Evolutionary conservation across 495 filamentous ascomycete species (phyloP).

Genomic region (Penicillium flavigenum): DNA sequence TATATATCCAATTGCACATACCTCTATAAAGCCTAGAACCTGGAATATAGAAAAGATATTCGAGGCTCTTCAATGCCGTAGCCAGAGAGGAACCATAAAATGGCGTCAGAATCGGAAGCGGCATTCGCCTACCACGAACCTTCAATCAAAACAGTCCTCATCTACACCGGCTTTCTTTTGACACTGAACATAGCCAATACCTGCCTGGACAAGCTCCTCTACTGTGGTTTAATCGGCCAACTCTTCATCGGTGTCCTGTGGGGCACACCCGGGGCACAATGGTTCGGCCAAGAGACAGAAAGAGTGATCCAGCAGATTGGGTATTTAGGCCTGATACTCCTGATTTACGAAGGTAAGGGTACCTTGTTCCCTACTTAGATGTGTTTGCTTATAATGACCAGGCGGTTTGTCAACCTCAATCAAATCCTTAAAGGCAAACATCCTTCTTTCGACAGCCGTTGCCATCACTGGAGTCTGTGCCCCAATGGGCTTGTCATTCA

Average conservation of each 20-base stretch:
- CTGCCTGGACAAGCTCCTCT: slow-evolving; percentile 59
- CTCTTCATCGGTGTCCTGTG: slow-evolving; percentile 70
- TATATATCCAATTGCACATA: neutral
- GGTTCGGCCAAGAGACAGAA: slow-evolving; percentile 50
- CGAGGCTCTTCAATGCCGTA: neutral
- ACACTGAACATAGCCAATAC: slow-evolving; percentile 60
- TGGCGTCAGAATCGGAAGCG: slow-evolving; percentile 13
- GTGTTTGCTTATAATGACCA: slow-evolving; percentile 13
- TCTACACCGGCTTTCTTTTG: slow-evolving; percentile 62
- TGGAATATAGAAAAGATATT: neutral
- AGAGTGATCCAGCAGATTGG: slow-evolving; percentile 64
- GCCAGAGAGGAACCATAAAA: neutral
- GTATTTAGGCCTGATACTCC: slow-evolving; percentile 70
- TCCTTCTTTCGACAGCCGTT: slow-evolving; percentile 57
- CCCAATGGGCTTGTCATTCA: slow-evolving; percentile 69
- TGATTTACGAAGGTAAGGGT: slow-evolving; percentile 66
- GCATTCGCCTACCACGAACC: slow-evolving; percentile 61
- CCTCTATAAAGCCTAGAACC: neutral
- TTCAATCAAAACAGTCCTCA: slow-evolving; percentile 56
- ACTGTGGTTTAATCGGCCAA: slow-evolving; percentile 74
- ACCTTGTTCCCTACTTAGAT: neutral
- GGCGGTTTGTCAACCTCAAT: slow-evolving; percentile 68
- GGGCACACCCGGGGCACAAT: slow-evolving; percentile 60
- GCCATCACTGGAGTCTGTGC: slow-evolving; percentile 62
- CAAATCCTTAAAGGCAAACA: slow-evolving; percentile 55